These are phyloP conservation scores for Naegleria gruberi DNA, from an alignment of 208 protist genomes.

Conservation along the genomic window DNA sequence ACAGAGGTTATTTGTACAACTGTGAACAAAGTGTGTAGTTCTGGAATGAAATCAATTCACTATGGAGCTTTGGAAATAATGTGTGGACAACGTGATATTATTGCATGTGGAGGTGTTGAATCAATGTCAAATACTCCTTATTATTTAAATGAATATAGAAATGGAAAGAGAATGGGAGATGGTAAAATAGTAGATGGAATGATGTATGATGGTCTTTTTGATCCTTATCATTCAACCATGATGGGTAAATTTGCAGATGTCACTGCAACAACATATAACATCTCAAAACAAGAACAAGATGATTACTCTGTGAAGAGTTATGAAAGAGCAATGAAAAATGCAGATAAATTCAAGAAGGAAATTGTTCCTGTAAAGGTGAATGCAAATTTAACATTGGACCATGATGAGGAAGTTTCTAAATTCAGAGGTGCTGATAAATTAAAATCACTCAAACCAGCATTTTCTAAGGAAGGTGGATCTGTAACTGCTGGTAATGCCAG, in stretches of 20 bases:
- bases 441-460: slow-evolving; percentile 61
- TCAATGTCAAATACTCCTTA: slow-evolving; percentile 69
- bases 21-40: slow-evolving; percentile 68
- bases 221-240: slow-evolving; percentile 51
- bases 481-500: slow-evolving; percentile 81
- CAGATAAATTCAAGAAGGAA: slow-evolving; percentile 73
- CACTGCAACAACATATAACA: slow-evolving; percentile 63
- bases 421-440: slow-evolving; percentile 72
- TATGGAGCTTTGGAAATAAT: slow-evolving; percentile 46
- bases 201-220: slow-evolving; percentile 63
- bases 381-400: slow-evolving; percentile 38
- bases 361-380: slow-evolving; percentile 68
- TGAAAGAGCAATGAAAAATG: slow-evolving; percentile 54
- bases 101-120: slow-evolving; percentile 65
- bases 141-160: slow-evolving; percentile 45
- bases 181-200: slow-evolving; percentile 51
- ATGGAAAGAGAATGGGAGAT: slow-evolving; percentile 46
- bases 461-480: slow-evolving; percentile 70
- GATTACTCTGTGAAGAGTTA: slow-evolving; percentile 75
- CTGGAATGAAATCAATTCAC: slow-evolving; percentile 64
- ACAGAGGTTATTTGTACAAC: slow-evolving; percentile 38
- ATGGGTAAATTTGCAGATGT: slow-evolving; percentile 73
- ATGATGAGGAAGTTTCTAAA: slow-evolving; percentile 68
- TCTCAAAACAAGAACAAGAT: slow-evolving; percentile 78
- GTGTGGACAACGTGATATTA: slow-evolving; percentile 42